Evolutionary conservation across 1,139 yeast genomes (phyloP).

Genomic region (Entelexis paramagnoliae): DNA sequence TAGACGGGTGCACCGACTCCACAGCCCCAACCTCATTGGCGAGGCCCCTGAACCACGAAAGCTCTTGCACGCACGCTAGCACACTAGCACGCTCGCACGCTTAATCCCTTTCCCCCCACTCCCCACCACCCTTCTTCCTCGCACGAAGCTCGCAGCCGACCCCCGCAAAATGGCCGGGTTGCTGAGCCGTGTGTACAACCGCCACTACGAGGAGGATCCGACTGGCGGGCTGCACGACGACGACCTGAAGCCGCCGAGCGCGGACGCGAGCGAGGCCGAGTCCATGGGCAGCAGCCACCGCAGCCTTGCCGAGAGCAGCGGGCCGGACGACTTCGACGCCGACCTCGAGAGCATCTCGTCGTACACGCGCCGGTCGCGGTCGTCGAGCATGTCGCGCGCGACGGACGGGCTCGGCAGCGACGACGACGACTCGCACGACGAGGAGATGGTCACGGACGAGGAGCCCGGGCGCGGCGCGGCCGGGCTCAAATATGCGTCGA

Average conservation of each 20-base stretch:
- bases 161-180: neutral
- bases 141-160: too few relatives aligned
- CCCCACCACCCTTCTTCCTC: too few relatives aligned
- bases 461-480: neutral
- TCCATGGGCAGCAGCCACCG: neutral
- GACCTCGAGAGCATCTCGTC: conserved; percentile 4
- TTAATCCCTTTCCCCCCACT: too few relatives aligned
- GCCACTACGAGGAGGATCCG: neutral
- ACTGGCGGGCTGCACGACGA: conserved; percentile 2
- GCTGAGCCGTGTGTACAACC: neutral
- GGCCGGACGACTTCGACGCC: conserved; percentile 1
- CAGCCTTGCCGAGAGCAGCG: neutral
- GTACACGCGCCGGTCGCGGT: conserved; percentile 4
- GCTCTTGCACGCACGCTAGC: too few relatives aligned
- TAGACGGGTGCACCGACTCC: too few relatives aligned
- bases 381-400: conserved; percentile 2
- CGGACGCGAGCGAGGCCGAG: conserved; percentile 3
- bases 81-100: too few relatives aligned
- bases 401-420: neutral
- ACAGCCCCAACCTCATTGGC: too few relatives aligned
- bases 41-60: too few relatives aligned
- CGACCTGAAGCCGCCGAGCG: neutral
- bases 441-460: conserved; percentile 1
- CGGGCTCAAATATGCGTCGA: conserved; percentile 10
- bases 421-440: conserved; percentile 8